These are phyloP conservation scores for Verticillium albo-atrum DNA, from an alignment of 2,329 filamentous ascomycete species.

Conservation along the genomic window DNA sequence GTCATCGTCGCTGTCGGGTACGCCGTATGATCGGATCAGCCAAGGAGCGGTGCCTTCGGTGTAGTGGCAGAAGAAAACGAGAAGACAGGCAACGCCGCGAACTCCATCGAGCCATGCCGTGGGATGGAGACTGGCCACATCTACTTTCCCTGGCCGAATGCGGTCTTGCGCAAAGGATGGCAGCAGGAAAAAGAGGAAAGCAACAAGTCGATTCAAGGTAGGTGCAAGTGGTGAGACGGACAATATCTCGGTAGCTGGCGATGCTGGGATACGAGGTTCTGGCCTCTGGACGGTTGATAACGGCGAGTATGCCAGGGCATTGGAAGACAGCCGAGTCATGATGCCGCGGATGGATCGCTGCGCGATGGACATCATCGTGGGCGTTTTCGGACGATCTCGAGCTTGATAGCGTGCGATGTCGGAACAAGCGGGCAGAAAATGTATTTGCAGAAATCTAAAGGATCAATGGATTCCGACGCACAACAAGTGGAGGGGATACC, in stretches of 20 bases:
- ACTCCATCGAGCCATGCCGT: slow-evolving; percentile 46
- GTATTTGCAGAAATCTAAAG: too few species aligned
- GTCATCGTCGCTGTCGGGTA: slow-evolving; percentile 20
- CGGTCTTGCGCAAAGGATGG: slow-evolving; percentile 25
- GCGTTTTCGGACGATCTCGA: too few species aligned
- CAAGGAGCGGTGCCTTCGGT: slow-evolving; percentile 33
- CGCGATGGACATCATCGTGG: slow-evolving; percentile 10
- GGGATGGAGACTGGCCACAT: slow-evolving; percentile 23
- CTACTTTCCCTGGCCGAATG: slow-evolving; percentile 16
- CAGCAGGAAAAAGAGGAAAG: slow-evolving; percentile 18
- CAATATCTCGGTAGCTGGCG: neutral
- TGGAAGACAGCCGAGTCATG: slow-evolving; percentile 8
- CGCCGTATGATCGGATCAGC: slow-evolving; percentile 28
- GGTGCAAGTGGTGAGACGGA: too few species aligned
- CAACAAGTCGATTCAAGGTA: slow-evolving; percentile 2
- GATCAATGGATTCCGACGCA: too few species aligned
- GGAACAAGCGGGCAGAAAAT: too few species aligned
- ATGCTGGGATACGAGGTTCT: neutral
- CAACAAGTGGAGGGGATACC: too few species aligned
- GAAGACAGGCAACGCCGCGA: slow-evolving; percentile 40
- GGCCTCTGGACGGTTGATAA: slow-evolving; percentile 1
- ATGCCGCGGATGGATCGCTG: slow-evolving; percentile 10
- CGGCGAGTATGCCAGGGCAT: slow-evolving; percentile 5
- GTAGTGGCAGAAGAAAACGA: slow-evolving; percentile 45
- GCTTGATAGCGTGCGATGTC: neutral